Percentiles rank a stretch among this genome's conserved stretches.
Evolutionary conservation across 768 basidiomycete genomes (phyloP).

Genomic region (Rhizopogon salebrosus): DNA sequence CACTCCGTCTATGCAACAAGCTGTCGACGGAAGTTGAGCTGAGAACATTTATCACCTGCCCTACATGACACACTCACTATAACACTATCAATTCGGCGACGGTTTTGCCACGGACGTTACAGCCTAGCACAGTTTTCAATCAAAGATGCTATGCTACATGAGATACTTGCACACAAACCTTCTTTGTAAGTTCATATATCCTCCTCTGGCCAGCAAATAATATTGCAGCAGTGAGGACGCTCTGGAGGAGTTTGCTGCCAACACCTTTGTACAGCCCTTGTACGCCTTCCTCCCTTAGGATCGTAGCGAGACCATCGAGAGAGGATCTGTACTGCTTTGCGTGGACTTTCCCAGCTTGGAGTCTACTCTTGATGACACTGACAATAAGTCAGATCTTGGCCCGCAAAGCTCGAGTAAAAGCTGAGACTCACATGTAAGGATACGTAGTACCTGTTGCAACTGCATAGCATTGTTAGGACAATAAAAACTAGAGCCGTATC

Average conservation of each 20-base stretch:
- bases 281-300: slow-evolving; percentile 75
- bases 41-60: too few relatives aligned
- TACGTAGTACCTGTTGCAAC: slow-evolving; percentile 59
- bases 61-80: not conserved
- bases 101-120: too few relatives aligned
- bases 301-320: slow-evolving; percentile 70
- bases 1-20: too few relatives aligned
- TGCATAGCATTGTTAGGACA: slow-evolving; percentile 14
- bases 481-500: not conserved
- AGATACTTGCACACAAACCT: slow-evolving; percentile 21
- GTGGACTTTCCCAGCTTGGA: slow-evolving; percentile 68
- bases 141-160: not conserved
- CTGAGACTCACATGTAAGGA: slow-evolving; percentile 58
- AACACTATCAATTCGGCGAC: not conserved
- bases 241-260: slow-evolving; percentile 84
- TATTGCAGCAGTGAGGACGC: slow-evolving; percentile 89
- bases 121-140: not conserved
- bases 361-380: slow-evolving; percentile 70
- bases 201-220: slow-evolving; percentile 87
- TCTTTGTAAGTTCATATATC: slow-evolving; percentile 68
- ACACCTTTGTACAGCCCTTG: slow-evolving; percentile 85
- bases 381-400: not conserved
- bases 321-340: slow-evolving; percentile 73
- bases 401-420: not conserved
- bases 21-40: too few relatives aligned